A percentile compares a stretch with the other conserved stretches of the same genome.
Evolutionary conservation across 2,329 filamentous ascomycete species (phyloP).

Genomic region (Colletotrichum sp.): DNA sequence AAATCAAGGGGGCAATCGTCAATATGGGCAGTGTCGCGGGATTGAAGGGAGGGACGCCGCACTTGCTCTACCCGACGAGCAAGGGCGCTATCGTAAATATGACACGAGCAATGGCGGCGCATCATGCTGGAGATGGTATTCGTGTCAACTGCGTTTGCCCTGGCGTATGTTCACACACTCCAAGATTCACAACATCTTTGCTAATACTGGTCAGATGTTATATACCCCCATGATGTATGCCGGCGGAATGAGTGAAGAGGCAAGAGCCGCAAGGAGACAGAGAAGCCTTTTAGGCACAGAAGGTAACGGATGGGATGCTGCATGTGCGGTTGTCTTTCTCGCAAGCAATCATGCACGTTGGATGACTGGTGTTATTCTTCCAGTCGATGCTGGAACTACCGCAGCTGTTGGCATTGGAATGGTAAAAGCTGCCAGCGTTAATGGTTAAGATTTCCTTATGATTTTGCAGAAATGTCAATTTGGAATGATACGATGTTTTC

Average conservation of each 20-base stretch:
- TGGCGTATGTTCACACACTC: slow-evolving; percentile 40
- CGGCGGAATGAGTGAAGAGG: slow-evolving; percentile 43
- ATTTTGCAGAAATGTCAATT: background rate
- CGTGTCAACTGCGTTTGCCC: slow-evolving; percentile 42
- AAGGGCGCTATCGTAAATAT: slow-evolving; percentile 49
- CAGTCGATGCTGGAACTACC: slow-evolving; percentile 47
- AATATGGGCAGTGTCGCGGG: slow-evolving; percentile 70
- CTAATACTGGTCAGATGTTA: slow-evolving; percentile 37
- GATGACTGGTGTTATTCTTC: slow-evolving; percentile 46
- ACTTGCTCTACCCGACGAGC: slow-evolving; percentile 43
- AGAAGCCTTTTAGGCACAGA: slow-evolving; percentile 45
- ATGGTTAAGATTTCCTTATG: slow-evolving; percentile 19
- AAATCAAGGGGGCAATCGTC: slow-evolving; percentile 56
- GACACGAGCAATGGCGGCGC: slow-evolving; percentile 49
- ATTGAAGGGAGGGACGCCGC: slow-evolving; percentile 43
- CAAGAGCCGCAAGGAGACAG: slow-evolving; percentile 38
- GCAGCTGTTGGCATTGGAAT: slow-evolving; percentile 29
- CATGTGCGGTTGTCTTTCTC: slow-evolving; percentile 42
- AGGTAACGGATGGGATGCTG: slow-evolving; percentile 48
- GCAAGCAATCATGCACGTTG: slow-evolving; percentile 44
- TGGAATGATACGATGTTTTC: background rate
- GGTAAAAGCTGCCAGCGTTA: slow-evolving; percentile 29
- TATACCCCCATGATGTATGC: slow-evolving; percentile 52
- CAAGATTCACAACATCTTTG: background rate
- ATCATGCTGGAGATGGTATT: slow-evolving; percentile 37